phyloP scores from a whole-genome alignment of 208 protist species.

The Kentomonas sorsogonicus region DNA sequence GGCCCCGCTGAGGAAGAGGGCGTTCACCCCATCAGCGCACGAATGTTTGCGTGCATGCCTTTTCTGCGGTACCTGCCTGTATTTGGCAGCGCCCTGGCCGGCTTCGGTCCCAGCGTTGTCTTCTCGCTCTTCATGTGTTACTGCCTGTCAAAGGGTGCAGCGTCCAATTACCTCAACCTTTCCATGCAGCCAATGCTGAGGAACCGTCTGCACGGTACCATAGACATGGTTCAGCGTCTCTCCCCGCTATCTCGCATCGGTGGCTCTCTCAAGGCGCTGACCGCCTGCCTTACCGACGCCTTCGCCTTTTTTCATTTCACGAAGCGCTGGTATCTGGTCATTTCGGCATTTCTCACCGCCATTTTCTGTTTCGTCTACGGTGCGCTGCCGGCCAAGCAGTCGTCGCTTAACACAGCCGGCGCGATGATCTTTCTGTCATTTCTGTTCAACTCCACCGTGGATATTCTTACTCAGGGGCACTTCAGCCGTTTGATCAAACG shows the following conservation, averaged over 20 bases:
- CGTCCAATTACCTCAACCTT: conserved; percentile 32
- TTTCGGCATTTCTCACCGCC: conserved; percentile 34
- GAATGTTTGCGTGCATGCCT: conserved; percentile 22
- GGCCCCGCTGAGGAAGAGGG: too few species aligned
- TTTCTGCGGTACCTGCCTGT: conserved; percentile 29
- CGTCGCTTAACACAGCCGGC: conserved; percentile 15
- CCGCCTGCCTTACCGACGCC: conserved; percentile 49
- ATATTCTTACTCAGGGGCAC: conserved; percentile 71
- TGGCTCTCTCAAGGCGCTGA: conserved; percentile 63
- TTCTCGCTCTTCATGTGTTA: conserved; percentile 34
- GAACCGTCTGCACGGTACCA: conserved; percentile 14
- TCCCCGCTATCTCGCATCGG: conserved; percentile 29
- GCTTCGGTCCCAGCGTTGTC: conserved; percentile 29
- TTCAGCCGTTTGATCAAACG: conserved; percentile 68
- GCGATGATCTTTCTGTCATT: conserved; percentile 48
- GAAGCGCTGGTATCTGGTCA: conserved; percentile 65
- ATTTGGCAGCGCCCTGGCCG: conserved; percentile 32
- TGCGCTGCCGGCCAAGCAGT: conserved; percentile 30
- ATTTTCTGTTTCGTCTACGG: conserved; percentile 39
- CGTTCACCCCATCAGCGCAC: conserved; percentile 32
- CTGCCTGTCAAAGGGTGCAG: conserved; percentile 52
- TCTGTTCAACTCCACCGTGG: conserved; percentile 55
- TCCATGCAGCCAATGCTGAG: conserved; percentile 45
- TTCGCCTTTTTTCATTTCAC: conserved; percentile 63
- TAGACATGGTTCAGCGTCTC: conserved; percentile 44